A percentile compares a stretch with the other conserved stretches of the same genome.
Evolutionary conservation across 805 yeast genomes (phyloP).

Genomic region (Millerozyma acaciae): DNA sequence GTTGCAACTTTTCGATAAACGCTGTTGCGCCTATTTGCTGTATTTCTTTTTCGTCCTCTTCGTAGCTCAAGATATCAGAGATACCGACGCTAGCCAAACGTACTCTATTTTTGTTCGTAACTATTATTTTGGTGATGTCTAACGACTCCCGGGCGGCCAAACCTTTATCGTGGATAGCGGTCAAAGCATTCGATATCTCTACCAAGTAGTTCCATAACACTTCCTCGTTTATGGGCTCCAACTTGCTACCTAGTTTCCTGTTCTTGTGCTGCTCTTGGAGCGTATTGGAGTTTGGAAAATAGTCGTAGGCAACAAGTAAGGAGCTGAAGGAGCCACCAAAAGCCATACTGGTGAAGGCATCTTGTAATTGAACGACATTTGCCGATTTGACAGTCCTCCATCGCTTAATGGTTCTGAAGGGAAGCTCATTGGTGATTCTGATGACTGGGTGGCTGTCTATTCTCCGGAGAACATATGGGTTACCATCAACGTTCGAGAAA

Average conservation of each 20-base stretch:
- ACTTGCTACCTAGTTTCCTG: constrained; percentile 35
- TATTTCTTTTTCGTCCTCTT: constrained; percentile 22
- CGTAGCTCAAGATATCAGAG: constrained; percentile 56
- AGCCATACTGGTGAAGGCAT: constrained; percentile 81
- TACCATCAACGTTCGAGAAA: constrained; percentile 73
- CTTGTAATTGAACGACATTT: constrained; percentile 63
- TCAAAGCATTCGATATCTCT: constrained; percentile 69
- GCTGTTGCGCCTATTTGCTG: constrained; percentile 12
- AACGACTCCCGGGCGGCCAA: constrained; percentile 59
- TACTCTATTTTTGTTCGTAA: constrained; percentile 68
- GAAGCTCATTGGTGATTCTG: constrained; percentile 42
- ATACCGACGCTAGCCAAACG: constrained; percentile 71
- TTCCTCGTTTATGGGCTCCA: constrained; percentile 57
- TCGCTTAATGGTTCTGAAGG: constrained; percentile 55
- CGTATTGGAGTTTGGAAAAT: constrained; percentile 72
- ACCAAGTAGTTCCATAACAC: constrained; percentile 71
- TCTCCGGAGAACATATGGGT: constrained; percentile 70
- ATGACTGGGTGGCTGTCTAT: constrained; percentile 42
- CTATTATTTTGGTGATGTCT: constrained; percentile 64
- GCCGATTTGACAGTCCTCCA: constrained; percentile 61
- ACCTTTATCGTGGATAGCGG: constrained; percentile 60
- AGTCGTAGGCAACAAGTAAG: constrained; percentile 77
- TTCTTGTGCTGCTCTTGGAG: constrained; percentile 65
- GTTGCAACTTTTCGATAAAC: constrained; percentile 33
- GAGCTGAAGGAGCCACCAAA: constrained; percentile 69